Evolutionary conservation across 2,329 filamentous ascomycete species (phyloP), one percentile per base, ranked within the genome.

Genomic region (Ceratocystis smalleyi): DNA sequence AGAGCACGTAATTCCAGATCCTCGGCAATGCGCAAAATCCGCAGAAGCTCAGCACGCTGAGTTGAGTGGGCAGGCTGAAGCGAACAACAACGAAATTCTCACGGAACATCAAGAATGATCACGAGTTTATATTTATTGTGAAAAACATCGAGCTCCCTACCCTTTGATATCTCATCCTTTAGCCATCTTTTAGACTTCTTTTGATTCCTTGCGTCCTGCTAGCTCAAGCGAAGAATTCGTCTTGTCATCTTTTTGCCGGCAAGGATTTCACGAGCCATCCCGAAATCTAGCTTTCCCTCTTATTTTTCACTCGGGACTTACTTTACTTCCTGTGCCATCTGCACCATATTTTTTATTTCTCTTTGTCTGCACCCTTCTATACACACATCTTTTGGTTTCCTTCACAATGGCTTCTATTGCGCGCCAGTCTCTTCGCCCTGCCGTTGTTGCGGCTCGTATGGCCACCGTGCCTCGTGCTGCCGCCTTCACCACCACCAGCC

Each of bases 401-500:
- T 63, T 68, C 69, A 74, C 68, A 64, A 84, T 84, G 82, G 81
- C 81, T 69, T 83, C 81, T 65, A 74, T 82, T 70, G 74, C 78
- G 71, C 80, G 81, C 71, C 76, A 81, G 64, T 74, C 77, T 68
- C 74, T 83, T 73, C 77, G 83, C 63, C 70, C 73, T 57, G 72
- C 74, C 69, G 74, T 75, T 61, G 68, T 70, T 72, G 69, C 68
- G 66, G 63, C 68, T 70, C 67, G 68, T 60, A 64, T 63, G 66
- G 66, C 67, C 65, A 66, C 67, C 64, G 67, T 69, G 68, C 71
- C 66, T 65, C 79, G 84, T 74, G 79, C 85, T 71, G 86, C 91
- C 69, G 86, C 88, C 70, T 96, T 99, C 82, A 91, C 96, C 77
- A 89, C 87, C 71, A 89, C 89, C 51, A 81, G 84, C 75, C 83